Base-by-base conservation (phyloP, 176 grass and related monocot species). In the Neostapfia colusana region DNA sequence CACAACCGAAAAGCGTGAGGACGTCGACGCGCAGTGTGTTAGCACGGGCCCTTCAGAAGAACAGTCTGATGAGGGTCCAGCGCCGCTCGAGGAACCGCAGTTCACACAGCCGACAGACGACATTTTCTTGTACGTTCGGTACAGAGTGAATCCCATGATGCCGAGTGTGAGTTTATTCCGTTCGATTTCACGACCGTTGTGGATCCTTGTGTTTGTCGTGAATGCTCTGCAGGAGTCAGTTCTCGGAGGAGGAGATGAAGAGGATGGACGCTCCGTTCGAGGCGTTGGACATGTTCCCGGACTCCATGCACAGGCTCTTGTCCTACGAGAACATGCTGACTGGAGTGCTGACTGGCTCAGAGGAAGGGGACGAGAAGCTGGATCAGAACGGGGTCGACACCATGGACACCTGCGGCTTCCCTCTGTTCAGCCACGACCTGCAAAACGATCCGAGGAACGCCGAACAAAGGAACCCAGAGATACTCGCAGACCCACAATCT, bases 371-470 rank as follows among this genome's bases (percentile, higher is more conserved):
- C 7, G 11, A 2, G 28, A 39, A 48, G 38, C 13, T 75, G 25
- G 59, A 77, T 40, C 77, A 34, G 24, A 53, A 58, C 76, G 87
- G 70, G 38, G 63, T 85, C 25, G 74, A 78, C 62, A 63, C 68
- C 42, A 70, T 84, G 81, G 86, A 89, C 63, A 80, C 87, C 20
- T 90, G 83, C 8, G 88, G 88, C 38, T 83, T 86, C 63, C 88
- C 88, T 49, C 69, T 90, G 39, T 90, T 90, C 75, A 79, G 79
- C 80, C 70, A 83, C 82, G 75, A 65, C 57, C 36, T 80, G 57
- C 80, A 85, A 56, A 51, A 67, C 46, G 58, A 61, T 24, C 31
- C 16, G 17, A 70, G 36, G 37, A 65, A 50, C n/a, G 35, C 25
- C 8, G 59, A 62, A 40, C 42, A 20, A 7, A 31, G 49, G 23